Base-by-base conservation (phyloP, 176 grass and related monocot species). In the Coix lacrymajobi region DNA sequence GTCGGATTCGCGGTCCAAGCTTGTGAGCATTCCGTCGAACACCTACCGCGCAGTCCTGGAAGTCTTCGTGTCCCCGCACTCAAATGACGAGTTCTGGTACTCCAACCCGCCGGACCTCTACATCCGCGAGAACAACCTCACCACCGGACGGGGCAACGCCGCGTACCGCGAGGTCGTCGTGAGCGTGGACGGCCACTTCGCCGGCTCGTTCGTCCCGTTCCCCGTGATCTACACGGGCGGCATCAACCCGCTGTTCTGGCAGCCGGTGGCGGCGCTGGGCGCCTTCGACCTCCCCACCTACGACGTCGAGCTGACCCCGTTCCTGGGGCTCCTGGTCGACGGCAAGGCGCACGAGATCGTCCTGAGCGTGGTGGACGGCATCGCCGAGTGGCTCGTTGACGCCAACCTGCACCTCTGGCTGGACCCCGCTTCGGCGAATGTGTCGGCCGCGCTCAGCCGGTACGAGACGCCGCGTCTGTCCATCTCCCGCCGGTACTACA, bases 221-320 rank as follows among this genome's bases (percentile, higher is more conserved):
- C 96, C 96, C 0, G 96, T 98, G 17, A 86, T 98, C 71, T 98
- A 95, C 87, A 88, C 91, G 12, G 89, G 96, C 67, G 96, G 96
- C 52, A 93, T 98, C 75, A 98, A 98, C 75, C 96, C 96, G n/a
- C 79, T 93, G 22, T 95, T 92, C 81, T 98, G 96, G 96, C 89
- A 88, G 54, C 96, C 96, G 4, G 88, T 95, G 80, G 77, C 88
- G 22, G 92, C 88, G 45, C 89, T 98, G 77, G 96, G 92, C 46
- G 92, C 92, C 24, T 98, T 98, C 75, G 36, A 95, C 80, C 86
- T 95, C 20, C 96, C 96, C 9, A 88, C 91, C 69, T 98, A 95
- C 85, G 80, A 92, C 57, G 8, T 98, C 24, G 96, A 95, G 82
- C 80, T 98, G 66, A 98, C 92, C 76, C 92, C 92, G 69, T 93